Evolutionary conservation across 192 early-diverging fungal species (phyloP).

Genomic region (Coemansia sp.): DNA sequence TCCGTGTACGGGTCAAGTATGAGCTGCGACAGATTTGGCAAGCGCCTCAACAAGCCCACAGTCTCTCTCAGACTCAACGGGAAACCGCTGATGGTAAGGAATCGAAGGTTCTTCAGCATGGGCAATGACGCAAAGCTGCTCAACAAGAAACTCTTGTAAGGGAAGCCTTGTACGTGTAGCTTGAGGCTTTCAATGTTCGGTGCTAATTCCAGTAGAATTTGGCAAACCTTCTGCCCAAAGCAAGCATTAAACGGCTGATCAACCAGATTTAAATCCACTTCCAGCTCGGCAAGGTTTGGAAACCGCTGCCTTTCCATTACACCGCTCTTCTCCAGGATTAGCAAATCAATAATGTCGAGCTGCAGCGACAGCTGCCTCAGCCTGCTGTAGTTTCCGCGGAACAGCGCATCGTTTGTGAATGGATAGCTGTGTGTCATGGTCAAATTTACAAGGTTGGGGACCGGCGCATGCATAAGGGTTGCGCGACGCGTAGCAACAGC

Average conservation of each 20-base stretch:
- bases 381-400: constrained; percentile 4
- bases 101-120: not conserved
- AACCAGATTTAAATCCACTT: constrained; percentile 4
- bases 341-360: not conserved
- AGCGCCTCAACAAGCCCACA: not conserved
- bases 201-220: constrained; percentile 4
- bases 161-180: constrained; percentile 4
- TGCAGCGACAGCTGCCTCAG: constrained; percentile 9
- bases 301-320: not conserved
- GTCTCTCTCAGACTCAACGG: not conserved
- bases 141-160: constrained; percentile 1
- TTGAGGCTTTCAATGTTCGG: not conserved
- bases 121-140: not conserved
- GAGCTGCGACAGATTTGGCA: constrained; percentile 10
- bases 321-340: not conserved
- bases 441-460: not conserved
- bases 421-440: constrained; percentile 9
- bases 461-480: not conserved
- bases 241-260: not conserved
- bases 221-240: constrained; percentile 1
- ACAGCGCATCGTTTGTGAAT: constrained; percentile 12
- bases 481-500: not conserved
- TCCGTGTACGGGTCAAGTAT: constrained; percentile 7
- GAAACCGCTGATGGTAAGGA: not conserved
- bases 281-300: not conserved